Base-by-base conservation (phyloP, 306 rosid genomes). In the Prunus davidiana region DNA sequence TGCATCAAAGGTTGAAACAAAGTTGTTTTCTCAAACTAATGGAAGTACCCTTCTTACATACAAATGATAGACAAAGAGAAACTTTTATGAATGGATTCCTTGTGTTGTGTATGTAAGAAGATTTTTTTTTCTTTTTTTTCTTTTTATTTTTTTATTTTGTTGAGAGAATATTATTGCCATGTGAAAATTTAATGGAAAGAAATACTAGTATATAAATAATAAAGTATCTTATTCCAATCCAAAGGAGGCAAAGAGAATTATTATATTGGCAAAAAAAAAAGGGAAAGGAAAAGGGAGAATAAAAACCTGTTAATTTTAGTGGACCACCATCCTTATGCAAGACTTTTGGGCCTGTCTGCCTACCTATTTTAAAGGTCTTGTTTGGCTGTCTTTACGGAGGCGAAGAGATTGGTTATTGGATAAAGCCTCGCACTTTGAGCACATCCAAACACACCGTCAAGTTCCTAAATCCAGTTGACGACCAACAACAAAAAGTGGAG, bases 191-290 rank as follows among this genome's bases (percentile, higher is more conserved):
- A 64, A 63, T 2, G 25, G 19, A 64, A 64, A 63, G 22, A 28
- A 63, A 16, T 15, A 5, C 19, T 46, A 9, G 46, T 24, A 58
- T 18, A 57, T 25, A 63, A 14, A 28, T 47, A 24, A 38, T 12
- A 61, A 61, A 25, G 60, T 25, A 73, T 73, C 77, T 18, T 10
- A n/a, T 61, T 27, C 69, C 60, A 73, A 25, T 27, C 69, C 60
- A 73, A 25, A 61, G 77, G 60, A 73, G 46, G 46, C 58, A 13
- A 73, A n/a, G 38, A 72, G 51, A 32, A 54, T 2, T 55, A 34
- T 20, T 4, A 32, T 22, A 15, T 22, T 30, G 12, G 20, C 19
- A 34, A 11, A 34, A 34, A 38, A 30, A 30, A 4, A 30, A 32
- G 38, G 38, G 34, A 32, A 5, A 38, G 6, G 2, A 73, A 24